Base-by-base conservation (phyloP, 164 flowering plant species). In the Dillenia suffruticosa region DNA sequence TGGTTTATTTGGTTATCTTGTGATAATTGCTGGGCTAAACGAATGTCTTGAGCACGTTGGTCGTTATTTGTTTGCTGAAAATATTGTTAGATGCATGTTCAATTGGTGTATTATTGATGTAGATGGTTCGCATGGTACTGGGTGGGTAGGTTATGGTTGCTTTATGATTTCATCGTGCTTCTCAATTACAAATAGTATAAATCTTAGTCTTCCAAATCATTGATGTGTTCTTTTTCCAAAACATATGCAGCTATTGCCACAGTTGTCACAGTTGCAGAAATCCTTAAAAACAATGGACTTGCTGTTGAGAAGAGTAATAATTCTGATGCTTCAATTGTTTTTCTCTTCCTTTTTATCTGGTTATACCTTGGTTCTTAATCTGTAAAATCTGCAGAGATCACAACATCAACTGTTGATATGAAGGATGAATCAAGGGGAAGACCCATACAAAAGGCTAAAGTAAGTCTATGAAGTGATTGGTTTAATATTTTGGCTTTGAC, bases 381-480 rank as follows among this genome's bases (percentile, higher is more conserved):
- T 58, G 26, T 54, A 12, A 43, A 22, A 10, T 12, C 49, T 74
- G 73, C 82, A 90, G 96, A 82, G 71, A 90, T 90, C 70, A 73
- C 71, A 80, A 90, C 97, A 65, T 84, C 97, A 22, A 86, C 94
- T 8, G 94, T 90, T 46, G 97, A 90, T 51, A 88, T 88, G 76
- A 87, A 77, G 68, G 94, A 86, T 59, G 97, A 90, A 51, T 75
- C 80, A 0, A 77, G 96, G 60, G 96, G 92, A 16, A 68, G 96
- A 58, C 87, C 92, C 3, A 77, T 84, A 63, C 94, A 88, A 63
- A 90, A 90, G 68, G 94, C 97, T 14, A 90, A 90, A 89, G 94
- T 84, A 69, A 61, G 64, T 44, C 9, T 49, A 6, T 6, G 5
- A 17, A 3, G 40, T 32, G 40, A 32, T 32, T 5, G 40, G 40